Evolutionary conservation across 2,329 filamentous ascomycete species (phyloP).

Genomic region (Didymella exigua): DNA sequence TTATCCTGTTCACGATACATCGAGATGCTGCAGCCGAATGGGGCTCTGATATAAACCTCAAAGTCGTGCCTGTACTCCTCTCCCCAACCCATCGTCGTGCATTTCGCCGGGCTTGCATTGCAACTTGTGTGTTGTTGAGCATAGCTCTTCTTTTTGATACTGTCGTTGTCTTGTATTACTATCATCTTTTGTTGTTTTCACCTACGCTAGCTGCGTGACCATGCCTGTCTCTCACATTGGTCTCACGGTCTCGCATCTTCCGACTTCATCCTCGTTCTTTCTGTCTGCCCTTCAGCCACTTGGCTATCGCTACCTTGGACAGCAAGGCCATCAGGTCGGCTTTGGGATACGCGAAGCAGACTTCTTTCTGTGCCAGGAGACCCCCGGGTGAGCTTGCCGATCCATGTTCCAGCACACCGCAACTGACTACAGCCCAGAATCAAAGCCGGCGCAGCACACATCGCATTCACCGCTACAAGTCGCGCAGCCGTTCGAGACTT

Average conservation of each 20-base stretch:
- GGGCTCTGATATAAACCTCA: slow-evolving; percentile 42
- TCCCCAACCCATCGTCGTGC: slow-evolving; percentile 17
- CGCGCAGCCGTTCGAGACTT: slow-evolving; percentile 72
- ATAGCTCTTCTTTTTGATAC: slow-evolving; percentile 17
- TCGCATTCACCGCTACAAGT: slow-evolving; percentile 72
- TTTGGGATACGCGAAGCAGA: slow-evolving; percentile 66
- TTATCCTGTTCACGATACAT: slow-evolving; percentile 33
- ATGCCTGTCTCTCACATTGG: slow-evolving; percentile 70
- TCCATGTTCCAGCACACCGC: slow-evolving; percentile 22
- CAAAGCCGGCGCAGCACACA: slow-evolving; percentile 62
- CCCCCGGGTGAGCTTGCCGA: slow-evolving; percentile 56
- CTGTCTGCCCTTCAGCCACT: slow-evolving; percentile 78
- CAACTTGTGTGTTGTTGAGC: slow-evolving; percentile 3
- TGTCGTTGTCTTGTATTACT: slow-evolving; percentile 11
- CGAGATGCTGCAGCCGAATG: slow-evolving; percentile 30
- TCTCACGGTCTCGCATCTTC: slow-evolving; percentile 75
- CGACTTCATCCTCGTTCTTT: slow-evolving; percentile 83
- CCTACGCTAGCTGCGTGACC: background rate
- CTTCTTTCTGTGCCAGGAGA: slow-evolving; percentile 68
- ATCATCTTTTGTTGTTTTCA: slow-evolving; percentile 22
- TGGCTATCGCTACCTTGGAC: slow-evolving; percentile 72
- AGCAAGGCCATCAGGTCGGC: slow-evolving; percentile 65
- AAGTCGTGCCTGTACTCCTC: slow-evolving; percentile 29
- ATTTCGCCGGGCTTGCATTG: background rate
- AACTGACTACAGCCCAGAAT: slow-evolving; percentile 40